Percentiles rank a stretch among this genome's conserved stretches.
phyloP scores from a whole-genome alignment of 2,329 filamentous ascomycete genomes.

The Chaetomiaceae sp. region DNA sequence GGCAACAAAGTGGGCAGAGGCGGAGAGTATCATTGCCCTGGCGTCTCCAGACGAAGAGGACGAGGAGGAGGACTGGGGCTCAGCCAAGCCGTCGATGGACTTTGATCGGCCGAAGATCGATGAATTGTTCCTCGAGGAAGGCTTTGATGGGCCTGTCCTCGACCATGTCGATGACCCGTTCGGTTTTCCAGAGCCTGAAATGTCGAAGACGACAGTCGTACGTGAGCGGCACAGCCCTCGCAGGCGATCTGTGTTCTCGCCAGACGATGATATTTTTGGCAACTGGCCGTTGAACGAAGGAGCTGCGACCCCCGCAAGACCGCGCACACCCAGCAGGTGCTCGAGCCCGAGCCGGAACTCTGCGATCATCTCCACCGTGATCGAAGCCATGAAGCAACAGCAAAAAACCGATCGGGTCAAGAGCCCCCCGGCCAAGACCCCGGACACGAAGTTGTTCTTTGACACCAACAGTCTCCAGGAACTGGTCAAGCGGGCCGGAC shows the following conservation, averaged over 20 bases:
- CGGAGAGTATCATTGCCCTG: slow-evolving; percentile 82
- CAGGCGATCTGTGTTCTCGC: slow-evolving; percentile 59
- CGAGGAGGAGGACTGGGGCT: slow-evolving; percentile 38
- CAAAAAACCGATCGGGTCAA: slow-evolving; percentile 39
- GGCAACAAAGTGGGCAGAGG: slow-evolving; percentile 68
- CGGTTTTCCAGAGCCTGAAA: slow-evolving; percentile 40
- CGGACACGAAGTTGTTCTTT: slow-evolving; percentile 57
- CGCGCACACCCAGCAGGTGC: slow-evolving; percentile 39
- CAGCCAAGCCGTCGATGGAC: slow-evolving; percentile 29
- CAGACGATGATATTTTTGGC: slow-evolving; percentile 62
- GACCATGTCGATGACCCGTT: slow-evolving; percentile 42
- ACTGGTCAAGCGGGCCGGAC: slow-evolving; percentile 58
- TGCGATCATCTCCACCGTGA: slow-evolving; percentile 56
- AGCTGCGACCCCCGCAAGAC: slow-evolving; percentile 32
- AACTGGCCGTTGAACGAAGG: slow-evolving; percentile 44
- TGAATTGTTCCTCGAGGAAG: slow-evolving; percentile 44
- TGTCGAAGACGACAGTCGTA: slow-evolving; percentile 49
- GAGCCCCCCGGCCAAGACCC: slow-evolving; percentile 32
- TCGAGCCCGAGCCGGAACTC: slow-evolving; percentile 32
- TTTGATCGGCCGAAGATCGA: slow-evolving; percentile 40
- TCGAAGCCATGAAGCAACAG: slow-evolving; percentile 59
- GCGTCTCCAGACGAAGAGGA: slow-evolving; percentile 68
- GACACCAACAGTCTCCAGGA: slow-evolving; percentile 66
- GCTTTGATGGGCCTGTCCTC: slow-evolving; percentile 44
- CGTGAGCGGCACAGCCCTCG: slow-evolving; percentile 50